Evolutionary conservation across 2,329 filamentous ascomycete genomes (phyloP), one percentile per base, ranked within the genome.

Genomic region (Monosporascus sp.): DNA sequence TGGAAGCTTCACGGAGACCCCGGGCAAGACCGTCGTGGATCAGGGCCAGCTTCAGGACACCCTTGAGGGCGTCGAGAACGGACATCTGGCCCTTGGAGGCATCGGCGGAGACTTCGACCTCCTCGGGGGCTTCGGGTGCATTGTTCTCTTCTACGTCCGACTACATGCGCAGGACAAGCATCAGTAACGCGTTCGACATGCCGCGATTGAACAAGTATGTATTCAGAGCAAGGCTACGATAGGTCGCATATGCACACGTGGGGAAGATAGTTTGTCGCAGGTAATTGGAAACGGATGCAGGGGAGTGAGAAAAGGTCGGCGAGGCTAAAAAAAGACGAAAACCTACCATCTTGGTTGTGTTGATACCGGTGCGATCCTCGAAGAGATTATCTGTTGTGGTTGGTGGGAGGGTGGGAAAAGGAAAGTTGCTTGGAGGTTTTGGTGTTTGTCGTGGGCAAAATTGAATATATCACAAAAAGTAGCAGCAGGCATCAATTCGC

Each of bases 61-160:
- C 94, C 86, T 99, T 99, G 72, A 99, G 89, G 68, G 94, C 94
- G 72, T 99, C 94, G 68, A 97, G 87, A 71, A 97, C 92, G 74
- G 90, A 92, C 92, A 99, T 97, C 83, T 91, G 91, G 72, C 89
- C 89, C 78, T 91, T 90, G 73, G 82, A 81, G 75, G 86, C 88
- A 81, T 96, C 92, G 78, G 89, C 91, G 74, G 88, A 88, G 75
- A 97, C 91, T 81, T 97, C 93, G 78, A 97, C 92, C 84, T 97
- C 94, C 74, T 88, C 85, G 72, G 77, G 75, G 73, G 84, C 91
- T 74, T 90, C 88, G 79, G 90, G 87, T 77, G 87, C 86, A 78
- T 85, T 88, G 79, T 87, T 91, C 88, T 97, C 93, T 97, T 97
- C 94, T 97, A 93, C 93, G 91, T 97, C 93, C 91, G 93, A 97